A percentile compares a stretch with the other conserved stretches of the same genome.
phyloP scores from a whole-genome alignment of 116 monocot species.

The Zostera marina region DNA sequence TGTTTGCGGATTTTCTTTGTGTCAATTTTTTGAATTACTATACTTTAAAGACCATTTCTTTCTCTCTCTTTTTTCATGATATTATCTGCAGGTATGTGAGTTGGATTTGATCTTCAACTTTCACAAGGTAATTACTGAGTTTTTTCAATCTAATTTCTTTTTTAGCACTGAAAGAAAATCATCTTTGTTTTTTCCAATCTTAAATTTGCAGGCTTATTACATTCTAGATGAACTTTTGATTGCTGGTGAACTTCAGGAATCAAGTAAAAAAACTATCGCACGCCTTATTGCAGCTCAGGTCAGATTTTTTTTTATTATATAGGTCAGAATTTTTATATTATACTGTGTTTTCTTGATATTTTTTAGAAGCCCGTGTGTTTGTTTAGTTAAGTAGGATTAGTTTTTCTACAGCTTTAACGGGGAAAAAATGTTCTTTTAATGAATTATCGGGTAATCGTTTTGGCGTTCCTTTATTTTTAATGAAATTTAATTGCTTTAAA shows the following conservation, averaged over 20 bases:
- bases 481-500: too few relatives aligned
- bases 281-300: conserved; percentile 19
- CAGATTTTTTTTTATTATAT: neutral
- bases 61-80: neutral
- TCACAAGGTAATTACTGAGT: conserved; percentile 50
- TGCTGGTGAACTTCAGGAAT: conserved; percentile 23
- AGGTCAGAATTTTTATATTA: neutral
- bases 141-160: neutral
- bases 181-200: neutral
- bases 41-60: neutral
- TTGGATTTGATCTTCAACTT: conserved; percentile 92
- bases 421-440: too few relatives aligned
- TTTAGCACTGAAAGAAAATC: neutral
- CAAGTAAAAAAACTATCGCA: conserved; percentile 17
- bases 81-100: conserved; percentile 56
- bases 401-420: too few relatives aligned
- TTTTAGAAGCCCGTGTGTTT: too few relatives aligned
- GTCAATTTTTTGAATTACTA: neutral
- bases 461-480: too few relatives aligned
- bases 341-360: neutral
- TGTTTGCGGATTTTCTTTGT: conserved; percentile 1
- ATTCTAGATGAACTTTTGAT: conserved; percentile 21
- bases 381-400: too few relatives aligned
- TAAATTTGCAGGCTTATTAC: conserved; percentile 11
- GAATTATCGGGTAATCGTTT: too few relatives aligned